A percentile compares a stretch with the other conserved stretches of the same genome.
Conservation (phyloP, 495 filamentous ascomycete genomes). For the Penicillium verhagenii region DNA sequence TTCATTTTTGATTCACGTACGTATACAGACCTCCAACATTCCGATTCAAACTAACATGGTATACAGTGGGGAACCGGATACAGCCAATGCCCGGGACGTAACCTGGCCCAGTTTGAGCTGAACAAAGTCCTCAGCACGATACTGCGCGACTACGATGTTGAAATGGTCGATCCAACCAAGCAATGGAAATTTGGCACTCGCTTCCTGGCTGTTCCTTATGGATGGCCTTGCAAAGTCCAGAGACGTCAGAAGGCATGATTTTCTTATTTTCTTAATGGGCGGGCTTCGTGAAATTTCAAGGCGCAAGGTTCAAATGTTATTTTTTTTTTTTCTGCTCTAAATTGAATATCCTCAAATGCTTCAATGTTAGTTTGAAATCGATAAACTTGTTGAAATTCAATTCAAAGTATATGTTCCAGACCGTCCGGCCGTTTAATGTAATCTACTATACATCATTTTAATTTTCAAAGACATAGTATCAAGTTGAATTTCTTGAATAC, state of each 20-base stretch:
- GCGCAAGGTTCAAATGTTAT: too few relatives aligned
- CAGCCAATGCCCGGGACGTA: slow-evolving; percentile 40
- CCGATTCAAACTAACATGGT: background rate
- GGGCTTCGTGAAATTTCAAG: too few relatives aligned
- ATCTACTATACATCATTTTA: too few relatives aligned
- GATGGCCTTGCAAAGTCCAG: slow-evolving; percentile 36
- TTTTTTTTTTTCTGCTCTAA: too few relatives aligned
- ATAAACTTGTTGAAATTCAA: too few relatives aligned
- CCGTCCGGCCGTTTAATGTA: too few relatives aligned
- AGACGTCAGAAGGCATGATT: slow-evolving; percentile 2
- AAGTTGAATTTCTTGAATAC: too few relatives aligned
- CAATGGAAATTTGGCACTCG: slow-evolving; percentile 38
- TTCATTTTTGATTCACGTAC: slow-evolving; percentile 32
- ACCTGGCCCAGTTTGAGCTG: slow-evolving; percentile 47
- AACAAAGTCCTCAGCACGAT: slow-evolving; percentile 40
- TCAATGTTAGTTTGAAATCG: too few relatives aligned
- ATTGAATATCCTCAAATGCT: too few relatives aligned
- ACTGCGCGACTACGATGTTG: slow-evolving; percentile 42
- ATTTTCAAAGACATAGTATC: too few relatives aligned
- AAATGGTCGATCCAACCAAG: slow-evolving; percentile 34
- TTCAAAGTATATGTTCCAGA: too few relatives aligned
- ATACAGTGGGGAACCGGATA: slow-evolving; percentile 44
- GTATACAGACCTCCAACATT: background rate
- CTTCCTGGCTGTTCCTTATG: slow-evolving; percentile 37
- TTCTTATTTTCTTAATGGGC: too few relatives aligned